Conservation (phyloP, 139 green algal species). For the Chlorella sp. region DNA sequence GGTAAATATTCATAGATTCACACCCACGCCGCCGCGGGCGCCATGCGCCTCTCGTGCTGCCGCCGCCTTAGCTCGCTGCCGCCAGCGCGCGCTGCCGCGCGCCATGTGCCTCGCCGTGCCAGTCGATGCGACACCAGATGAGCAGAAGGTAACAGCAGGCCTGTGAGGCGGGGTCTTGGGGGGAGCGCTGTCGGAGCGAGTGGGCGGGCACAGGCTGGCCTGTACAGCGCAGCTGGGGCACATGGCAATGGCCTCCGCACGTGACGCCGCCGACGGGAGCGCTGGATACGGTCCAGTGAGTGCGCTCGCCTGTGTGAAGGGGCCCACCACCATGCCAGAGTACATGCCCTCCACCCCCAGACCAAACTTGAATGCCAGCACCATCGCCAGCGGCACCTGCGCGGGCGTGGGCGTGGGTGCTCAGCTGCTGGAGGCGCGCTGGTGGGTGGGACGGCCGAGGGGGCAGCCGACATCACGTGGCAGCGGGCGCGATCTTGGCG, state of each 20-base stretch:
- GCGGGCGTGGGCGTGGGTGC: not conserved
- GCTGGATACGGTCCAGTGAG: too few relatives aligned
- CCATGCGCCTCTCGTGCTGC: too few relatives aligned
- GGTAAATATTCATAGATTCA: too few relatives aligned
- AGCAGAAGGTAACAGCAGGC: conserved; percentile 13
- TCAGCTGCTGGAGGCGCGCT: not conserved
- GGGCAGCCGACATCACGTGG: not conserved
- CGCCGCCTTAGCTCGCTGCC: too few relatives aligned
- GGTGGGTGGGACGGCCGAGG: not conserved
- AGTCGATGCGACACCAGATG: conserved; percentile 9
- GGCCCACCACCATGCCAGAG: conserved; percentile 22
- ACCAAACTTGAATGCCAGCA: conserved; percentile 16
- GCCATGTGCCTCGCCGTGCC: not conserved
- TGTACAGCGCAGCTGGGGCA: too few relatives aligned
- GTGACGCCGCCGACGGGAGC: too few relatives aligned
- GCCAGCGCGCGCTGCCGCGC: conserved; percentile 3
- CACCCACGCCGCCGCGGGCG: too few relatives aligned
- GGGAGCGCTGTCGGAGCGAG: too few relatives aligned
- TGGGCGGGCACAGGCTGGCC: too few relatives aligned
- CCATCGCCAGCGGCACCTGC: conserved; percentile 24
- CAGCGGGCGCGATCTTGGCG: not conserved
- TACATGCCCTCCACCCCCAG: conserved; percentile 28
- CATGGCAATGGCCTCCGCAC: too few relatives aligned
- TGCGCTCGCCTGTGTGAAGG: conserved; percentile 6
- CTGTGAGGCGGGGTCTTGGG: too few relatives aligned